Evolutionary conservation across 768 basidiomycete species (phyloP).

Genomic region (Tylopilus rubrobrunneus): DNA sequence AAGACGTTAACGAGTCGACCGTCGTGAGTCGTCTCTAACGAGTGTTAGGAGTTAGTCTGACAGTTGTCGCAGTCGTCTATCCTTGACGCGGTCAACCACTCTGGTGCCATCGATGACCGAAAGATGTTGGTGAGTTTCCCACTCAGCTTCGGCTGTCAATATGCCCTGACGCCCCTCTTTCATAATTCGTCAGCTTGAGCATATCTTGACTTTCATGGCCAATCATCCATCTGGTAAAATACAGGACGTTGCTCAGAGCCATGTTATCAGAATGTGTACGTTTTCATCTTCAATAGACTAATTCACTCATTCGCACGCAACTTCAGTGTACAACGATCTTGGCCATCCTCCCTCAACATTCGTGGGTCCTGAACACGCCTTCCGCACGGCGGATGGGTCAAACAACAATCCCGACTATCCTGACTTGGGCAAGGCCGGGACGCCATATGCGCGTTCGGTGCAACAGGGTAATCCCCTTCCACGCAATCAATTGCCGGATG

Average conservation of each 20-base stretch:
- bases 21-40: constrained; percentile 11
- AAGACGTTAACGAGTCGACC: constrained; percentile 28
- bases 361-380: constrained; percentile 59
- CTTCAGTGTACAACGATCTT: constrained; percentile 75
- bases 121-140: constrained; percentile 60
- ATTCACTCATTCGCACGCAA: background rate
- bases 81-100: constrained; percentile 58
- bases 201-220: constrained; percentile 61
- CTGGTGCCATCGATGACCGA: constrained; percentile 68
- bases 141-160: background rate
- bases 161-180: background rate
- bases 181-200: constrained; percentile 53
- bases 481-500: constrained; percentile 66
- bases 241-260: constrained; percentile 37
- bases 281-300: background rate
- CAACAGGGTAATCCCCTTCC: constrained; percentile 66
- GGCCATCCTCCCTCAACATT: constrained; percentile 73
- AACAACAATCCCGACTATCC: constrained; percentile 70
- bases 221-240: constrained; percentile 46
- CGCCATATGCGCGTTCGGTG: constrained; percentile 80
- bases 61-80: constrained; percentile 44
- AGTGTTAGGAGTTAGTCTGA: background rate
- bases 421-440: constrained; percentile 72
- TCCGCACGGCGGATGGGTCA: constrained; percentile 74
- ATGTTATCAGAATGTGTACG: constrained; percentile 53